Base-by-base conservation (phyloP, 2,329 filamentous ascomycete species). In the Dactylellina sp. region DNA sequence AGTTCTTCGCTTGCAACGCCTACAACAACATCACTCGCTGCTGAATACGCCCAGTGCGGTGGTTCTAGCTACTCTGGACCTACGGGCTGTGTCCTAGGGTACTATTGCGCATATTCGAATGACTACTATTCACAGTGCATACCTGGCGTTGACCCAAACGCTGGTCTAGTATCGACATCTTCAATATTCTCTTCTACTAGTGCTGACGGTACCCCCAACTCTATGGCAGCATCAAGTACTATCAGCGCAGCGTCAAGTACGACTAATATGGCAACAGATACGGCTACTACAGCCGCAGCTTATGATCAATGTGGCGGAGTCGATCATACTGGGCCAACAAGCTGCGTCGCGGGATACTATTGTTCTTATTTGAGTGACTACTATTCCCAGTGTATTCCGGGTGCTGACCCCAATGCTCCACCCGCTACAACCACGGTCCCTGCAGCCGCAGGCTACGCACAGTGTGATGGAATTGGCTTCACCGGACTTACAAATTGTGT, bases 351-450 rank as follows among this genome's bases (percentile, higher is more conserved):
- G 11, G 72, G 72, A 1, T 75, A 66, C 28, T 52, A 25, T 5
- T 75, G 72, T 24, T 49, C 53, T 1, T 32, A 25, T 1, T 53
- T 59, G 7, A 72, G 44, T 42, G 66, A 71, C 16, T 75, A 25
- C 24, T 76, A 75, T 46, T 76, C 66, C 7, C 72, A 75, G 35
- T 76, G 70, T 35, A 9, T 75, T 9, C 63, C 68, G 22, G 61
- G 63, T 5, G 20, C 68, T 2, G 62, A 60, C 32, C 28, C 28
- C 28, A 32, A 32, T 32, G 28, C 28, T 32, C 28, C 28, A 4
- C 4, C 28, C 5, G 9, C 28, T 32, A 4, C 28, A 4, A 32
- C 5, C 28, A 20, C n/a, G 18, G 42, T 24, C 16, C 47, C 60
- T 22, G 18, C 37, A 14, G 61, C 40, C 4, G 50, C 50, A 39